Base-by-base conservation (phyloP, 2,329 filamentous ascomycete species). In the Decorospora gaudefroyi region DNA sequence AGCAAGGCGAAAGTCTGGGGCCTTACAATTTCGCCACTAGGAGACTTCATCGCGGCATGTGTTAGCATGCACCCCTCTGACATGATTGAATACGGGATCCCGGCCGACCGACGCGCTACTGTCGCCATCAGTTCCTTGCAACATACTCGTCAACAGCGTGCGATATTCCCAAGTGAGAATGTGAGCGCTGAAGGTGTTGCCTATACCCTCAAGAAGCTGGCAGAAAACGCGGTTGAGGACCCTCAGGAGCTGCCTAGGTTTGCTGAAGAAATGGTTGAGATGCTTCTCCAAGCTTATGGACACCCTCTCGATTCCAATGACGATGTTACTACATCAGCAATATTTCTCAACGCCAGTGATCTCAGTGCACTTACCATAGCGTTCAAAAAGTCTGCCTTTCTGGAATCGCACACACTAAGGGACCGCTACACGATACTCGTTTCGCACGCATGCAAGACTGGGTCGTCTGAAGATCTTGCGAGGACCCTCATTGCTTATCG, bases 11-110 rank as follows among this genome's bases (percentile, higher is more conserved):
- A 76, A 48, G 71, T 76, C 6, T 83, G 79, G 76, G 82, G 82
- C 2, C 65, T 82, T 4, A 72, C 75, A 8, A 41, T 55, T 2
- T 75, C 74, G 11, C 76, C 77, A 12, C 59, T 76, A 12, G 71
- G 74, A 15, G 74, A 76, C 19, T 72, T 75, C 16, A 61, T 76
- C 10, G 79, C 77, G 4, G 71, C 72, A 3, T 78, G 75, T 42
- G 69, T 76, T 32, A 78, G 76, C 2, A 55, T 79, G 18, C 79
- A 84, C 57, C 80, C 81, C 0, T 78, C 74, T 3, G 76, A 83
- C 57, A 77, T 79, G 68, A 68, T 82, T 10, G 78, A 83, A 47
- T 83, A 83, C 56, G 72, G 73, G 1, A 77, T 77, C 5, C 62
- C 71, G 6, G 71, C 74, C 3, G 72, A 76, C 17, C 74, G 79